phyloP scores from a whole-genome alignment of 2,329 filamentous ascomycete genomes.

The Lasiodiplodia sp. region DNA sequence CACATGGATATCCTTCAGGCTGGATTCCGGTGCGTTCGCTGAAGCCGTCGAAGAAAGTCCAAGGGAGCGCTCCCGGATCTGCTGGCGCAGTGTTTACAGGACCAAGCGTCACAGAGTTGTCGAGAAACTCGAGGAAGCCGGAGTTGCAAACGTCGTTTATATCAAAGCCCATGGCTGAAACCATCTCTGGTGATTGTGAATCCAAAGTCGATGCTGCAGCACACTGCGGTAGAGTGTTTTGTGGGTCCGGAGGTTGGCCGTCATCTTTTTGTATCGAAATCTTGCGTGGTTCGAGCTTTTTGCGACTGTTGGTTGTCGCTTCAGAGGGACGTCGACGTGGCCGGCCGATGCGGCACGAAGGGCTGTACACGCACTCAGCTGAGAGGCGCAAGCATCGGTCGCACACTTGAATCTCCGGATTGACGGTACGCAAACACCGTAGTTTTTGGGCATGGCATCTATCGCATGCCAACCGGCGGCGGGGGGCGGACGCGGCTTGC shows the following conservation, averaged over 20 bases:
- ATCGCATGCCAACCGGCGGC: constrained; percentile 1
- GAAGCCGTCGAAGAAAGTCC: not conserved
- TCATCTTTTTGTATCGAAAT: no score
- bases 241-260: not conserved
- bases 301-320: no score
- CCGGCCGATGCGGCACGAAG: not conserved
- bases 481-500: not conserved
- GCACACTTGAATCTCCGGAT: not conserved
- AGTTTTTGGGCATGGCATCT: constrained; percentile 1
- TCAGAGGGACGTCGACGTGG: not conserved
- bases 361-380: constrained; percentile 6
- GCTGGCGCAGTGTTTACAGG: not conserved
- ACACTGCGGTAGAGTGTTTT: not conserved
- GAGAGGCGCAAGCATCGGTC: constrained; percentile 10
- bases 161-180: not conserved
- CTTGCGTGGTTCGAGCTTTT: no score
- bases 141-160: not conserved
- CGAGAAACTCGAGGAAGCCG: not conserved
- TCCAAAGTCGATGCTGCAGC: not conserved
- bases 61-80: not conserved
- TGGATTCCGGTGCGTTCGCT: not conserved
- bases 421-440: constrained; percentile 4
- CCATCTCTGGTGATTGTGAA: not conserved
- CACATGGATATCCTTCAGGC: not conserved
- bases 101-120: not conserved